Evolutionary conservation across 2,329 filamentous ascomycete species (phyloP), one percentile per base, ranked within the genome.

Genomic region (Sporothrix schenckii): DNA sequence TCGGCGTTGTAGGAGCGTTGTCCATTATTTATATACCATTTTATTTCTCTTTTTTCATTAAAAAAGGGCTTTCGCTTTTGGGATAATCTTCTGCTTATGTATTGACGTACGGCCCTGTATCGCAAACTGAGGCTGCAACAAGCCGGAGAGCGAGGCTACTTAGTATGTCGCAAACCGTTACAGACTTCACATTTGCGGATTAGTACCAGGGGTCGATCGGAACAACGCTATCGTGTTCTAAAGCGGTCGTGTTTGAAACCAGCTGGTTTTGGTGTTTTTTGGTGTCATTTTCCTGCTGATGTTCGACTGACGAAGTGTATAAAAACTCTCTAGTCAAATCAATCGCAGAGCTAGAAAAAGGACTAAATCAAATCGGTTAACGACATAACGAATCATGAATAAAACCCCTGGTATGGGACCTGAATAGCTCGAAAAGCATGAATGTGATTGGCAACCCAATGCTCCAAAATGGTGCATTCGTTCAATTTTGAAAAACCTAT

Each of bases 391-490:
- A 34, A 34, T 34, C 34, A 34, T 34, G 9, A 7, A 9, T 6
- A 4, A 44, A 16, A 24, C 24, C 24, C 41, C 11, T 1, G 2
- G 10, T 13, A 44, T 13, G 41, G 41, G 11, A 44, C 41, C 41
- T 13, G 14, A 44, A 3, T 14, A 44, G 34, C 6, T 34, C 3
- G 9, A 24, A 13, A 24, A 61, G n/a, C 6, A 61, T n/a, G 56
- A 34, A 61, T n/a, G 56, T 19, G 39, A 27, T 10, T 19, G n/a
- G 11, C 16, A 63, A 27, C 58, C 27, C 34, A 34, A n/a, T 47
- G 39, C 58, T 63, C 39, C 58, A 61, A 16, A 63, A 27, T 47
- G 39, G 13, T 47, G 58, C 27, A 47, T 27, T 47, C 39, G 58
- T 63, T 3, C 24, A 54, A 58, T n/a, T 56, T 16, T 24, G 6